Conservation (phyloP, 257 asterid species). For the Nicotiana tabacum region DNA sequence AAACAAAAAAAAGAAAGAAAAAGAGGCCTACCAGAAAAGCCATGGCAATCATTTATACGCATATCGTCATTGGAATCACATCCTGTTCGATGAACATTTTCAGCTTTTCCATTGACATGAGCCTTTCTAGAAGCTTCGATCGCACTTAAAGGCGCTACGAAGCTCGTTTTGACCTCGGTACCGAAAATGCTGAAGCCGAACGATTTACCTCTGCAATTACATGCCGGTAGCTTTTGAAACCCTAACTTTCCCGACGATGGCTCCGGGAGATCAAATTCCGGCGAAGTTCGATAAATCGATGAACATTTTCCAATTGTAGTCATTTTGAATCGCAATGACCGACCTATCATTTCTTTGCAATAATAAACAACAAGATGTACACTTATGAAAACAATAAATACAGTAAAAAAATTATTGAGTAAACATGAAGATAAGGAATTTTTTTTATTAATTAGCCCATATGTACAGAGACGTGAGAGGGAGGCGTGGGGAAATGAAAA, state of each 20-base stretch:
- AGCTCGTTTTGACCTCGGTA: conserved; percentile 35
- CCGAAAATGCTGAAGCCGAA: conserved; percentile 19
- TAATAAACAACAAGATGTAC: not conserved
- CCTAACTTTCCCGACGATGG: conserved; percentile 22
- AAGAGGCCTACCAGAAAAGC: conserved; percentile 29
- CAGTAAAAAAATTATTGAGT: not conserved
- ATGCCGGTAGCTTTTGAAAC: conserved; percentile 27
- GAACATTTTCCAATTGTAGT: conserved; percentile 29
- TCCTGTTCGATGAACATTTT: conserved; percentile 10
- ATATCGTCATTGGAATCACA: conserved; percentile 25
- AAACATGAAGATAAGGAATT: not conserved
- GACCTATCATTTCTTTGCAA: not conserved
- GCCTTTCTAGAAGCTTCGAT: conserved; percentile 54
- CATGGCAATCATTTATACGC: conserved; percentile 25
- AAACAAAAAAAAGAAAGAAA: not conserved
- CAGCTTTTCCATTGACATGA: conserved; percentile 30
- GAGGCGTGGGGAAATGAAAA: not conserved
- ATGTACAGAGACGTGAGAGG: not conserved
- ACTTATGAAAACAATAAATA: not conserved
- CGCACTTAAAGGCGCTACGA: conserved; percentile 58
- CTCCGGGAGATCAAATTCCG: conserved; percentile 21
- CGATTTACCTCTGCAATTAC: conserved; percentile 3
- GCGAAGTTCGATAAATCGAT: conserved; percentile 17
- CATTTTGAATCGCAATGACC: conserved; percentile 7
- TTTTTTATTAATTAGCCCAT: not conserved